Conservation (phyloP, 495 filamentous ascomycete genomes). For the Daldinia concentrica region DNA sequence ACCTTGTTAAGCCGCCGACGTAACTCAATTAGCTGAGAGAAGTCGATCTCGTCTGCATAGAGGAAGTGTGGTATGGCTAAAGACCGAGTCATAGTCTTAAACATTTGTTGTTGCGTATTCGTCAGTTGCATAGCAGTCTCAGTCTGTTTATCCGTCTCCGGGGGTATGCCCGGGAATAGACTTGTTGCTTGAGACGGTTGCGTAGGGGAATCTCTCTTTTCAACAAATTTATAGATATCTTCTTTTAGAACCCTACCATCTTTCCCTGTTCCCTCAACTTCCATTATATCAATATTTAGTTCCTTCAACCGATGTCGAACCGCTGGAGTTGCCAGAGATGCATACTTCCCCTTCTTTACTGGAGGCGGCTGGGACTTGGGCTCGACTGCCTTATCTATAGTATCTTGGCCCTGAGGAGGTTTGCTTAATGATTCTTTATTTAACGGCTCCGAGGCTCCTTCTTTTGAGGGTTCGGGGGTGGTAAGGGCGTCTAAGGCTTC, state of each 20-base stretch:
- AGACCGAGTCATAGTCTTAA: constrained; percentile 96
- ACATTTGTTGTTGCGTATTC: constrained; percentile 89
- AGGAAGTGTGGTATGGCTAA: constrained; percentile 92
- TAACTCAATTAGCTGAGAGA: constrained; percentile 74
- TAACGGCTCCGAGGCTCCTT: constrained; percentile 31
- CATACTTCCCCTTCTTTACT: constrained; percentile 60
- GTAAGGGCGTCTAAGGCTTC: constrained; percentile 57
- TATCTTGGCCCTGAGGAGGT: constrained; percentile 20
- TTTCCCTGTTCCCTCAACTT: constrained; percentile 86
- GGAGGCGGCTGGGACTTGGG: constrained; percentile 20
- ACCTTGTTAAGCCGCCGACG: constrained; percentile 73
- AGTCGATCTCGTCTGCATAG: constrained; percentile 85
- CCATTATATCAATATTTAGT: constrained; percentile 74
- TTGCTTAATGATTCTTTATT: constrained; percentile 38
- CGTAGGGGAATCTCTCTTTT: constrained; percentile 49
- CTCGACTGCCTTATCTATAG: constrained; percentile 24
- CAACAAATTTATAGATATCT: constrained; percentile 81
- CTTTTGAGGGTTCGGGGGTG: constrained; percentile 44
- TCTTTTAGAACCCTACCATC: constrained; percentile 93
- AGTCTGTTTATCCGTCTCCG: constrained; percentile 57
- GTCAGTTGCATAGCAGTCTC: constrained; percentile 76
- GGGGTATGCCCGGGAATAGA: constrained; percentile 41
- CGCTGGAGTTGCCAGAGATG: constrained; percentile 86
- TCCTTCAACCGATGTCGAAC: constrained; percentile 88
- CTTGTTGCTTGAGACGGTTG: constrained; percentile 31